phyloP scores from a whole-genome alignment of 2,329 filamentous ascomycete species.

The Chrysosporium keratinophilum region DNA sequence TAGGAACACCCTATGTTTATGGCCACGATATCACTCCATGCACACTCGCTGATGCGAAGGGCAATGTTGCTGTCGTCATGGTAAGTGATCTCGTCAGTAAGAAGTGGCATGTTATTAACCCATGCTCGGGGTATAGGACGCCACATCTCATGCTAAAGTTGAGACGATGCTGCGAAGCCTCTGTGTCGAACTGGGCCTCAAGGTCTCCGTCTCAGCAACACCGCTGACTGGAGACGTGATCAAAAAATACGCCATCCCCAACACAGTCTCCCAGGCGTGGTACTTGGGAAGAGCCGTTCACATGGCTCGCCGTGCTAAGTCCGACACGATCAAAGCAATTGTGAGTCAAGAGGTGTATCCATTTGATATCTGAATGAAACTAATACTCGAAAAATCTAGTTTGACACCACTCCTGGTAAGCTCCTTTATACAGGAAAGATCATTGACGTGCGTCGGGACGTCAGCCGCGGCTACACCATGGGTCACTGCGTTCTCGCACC shows the following conservation, averaged over 20 bases:
- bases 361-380: background rate
- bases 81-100: background rate
- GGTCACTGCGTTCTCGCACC: conserved; percentile 25
- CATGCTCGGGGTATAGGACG: background rate
- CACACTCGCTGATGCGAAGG: conserved; percentile 32
- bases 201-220: conserved; percentile 16
- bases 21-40: conserved; percentile 32
- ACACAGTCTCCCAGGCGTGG: conserved; percentile 24
- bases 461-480: conserved; percentile 33
- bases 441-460: conserved; percentile 31
- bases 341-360: conserved; percentile 22
- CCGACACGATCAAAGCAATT: conserved; percentile 34
- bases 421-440: conserved; percentile 39
- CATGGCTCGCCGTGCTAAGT: conserved; percentile 20
- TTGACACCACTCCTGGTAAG: conserved; percentile 24
- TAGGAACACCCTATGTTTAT: conserved; percentile 37
- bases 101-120: background rate
- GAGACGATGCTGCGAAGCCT: conserved; percentile 19
- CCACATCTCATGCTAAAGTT: conserved; percentile 10
- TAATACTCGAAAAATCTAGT: conserved; percentile 15
- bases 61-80: conserved; percentile 28
- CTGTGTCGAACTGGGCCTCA: conserved; percentile 21
- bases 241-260: conserved; percentile 21
- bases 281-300: conserved; percentile 22
- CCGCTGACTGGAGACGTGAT: conserved; percentile 19